These are phyloP conservation scores for Diaporthe caulivora DNA, from an alignment of 2,329 filamentous ascomycete genomes.

Conservation along the genomic window DNA sequence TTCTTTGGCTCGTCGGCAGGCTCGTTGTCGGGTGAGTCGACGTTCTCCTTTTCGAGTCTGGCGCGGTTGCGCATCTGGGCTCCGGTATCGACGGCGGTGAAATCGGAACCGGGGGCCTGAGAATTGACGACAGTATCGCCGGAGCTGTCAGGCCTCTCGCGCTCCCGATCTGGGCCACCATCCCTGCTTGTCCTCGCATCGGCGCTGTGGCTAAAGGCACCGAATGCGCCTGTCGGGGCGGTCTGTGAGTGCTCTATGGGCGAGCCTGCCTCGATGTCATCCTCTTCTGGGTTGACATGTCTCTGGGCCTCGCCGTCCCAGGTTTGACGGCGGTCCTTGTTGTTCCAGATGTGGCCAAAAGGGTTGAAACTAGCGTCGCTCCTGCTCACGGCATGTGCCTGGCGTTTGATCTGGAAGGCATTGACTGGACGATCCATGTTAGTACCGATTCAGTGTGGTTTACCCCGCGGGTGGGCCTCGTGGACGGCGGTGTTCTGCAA, in stretches of 20 bases:
- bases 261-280: conserved; percentile 45
- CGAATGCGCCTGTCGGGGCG: conserved; percentile 41
- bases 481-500: conserved; percentile 18
- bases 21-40: conserved; percentile 41
- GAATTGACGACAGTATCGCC: conserved; percentile 41
- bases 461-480: conserved; percentile 20
- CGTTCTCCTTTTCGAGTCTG: conserved; percentile 43
- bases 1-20: conserved; percentile 52
- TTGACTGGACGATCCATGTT: conserved; percentile 55
- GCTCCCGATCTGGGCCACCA: conserved; percentile 43
- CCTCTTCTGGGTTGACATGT: conserved; percentile 39
- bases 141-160: conserved; percentile 39
- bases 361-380: conserved; percentile 54
- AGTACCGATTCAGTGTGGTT: conserved; percentile 20
- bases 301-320: conserved; percentile 54
- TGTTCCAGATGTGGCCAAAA: conserved; percentile 57
- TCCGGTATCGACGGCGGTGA: conserved; percentile 26
- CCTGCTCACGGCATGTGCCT: conserved; percentile 58
- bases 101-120: conserved; percentile 25
- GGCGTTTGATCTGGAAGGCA: conserved; percentile 57
- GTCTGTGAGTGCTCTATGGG: conserved; percentile 52
- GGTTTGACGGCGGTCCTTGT: conserved; percentile 47
- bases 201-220: background rate
- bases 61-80: conserved; percentile 35
- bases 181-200: conserved; percentile 27